phyloP scores from a whole-genome alignment of 192 early-diverging fungal genomes.

The Linnemannia zychae region DNA sequence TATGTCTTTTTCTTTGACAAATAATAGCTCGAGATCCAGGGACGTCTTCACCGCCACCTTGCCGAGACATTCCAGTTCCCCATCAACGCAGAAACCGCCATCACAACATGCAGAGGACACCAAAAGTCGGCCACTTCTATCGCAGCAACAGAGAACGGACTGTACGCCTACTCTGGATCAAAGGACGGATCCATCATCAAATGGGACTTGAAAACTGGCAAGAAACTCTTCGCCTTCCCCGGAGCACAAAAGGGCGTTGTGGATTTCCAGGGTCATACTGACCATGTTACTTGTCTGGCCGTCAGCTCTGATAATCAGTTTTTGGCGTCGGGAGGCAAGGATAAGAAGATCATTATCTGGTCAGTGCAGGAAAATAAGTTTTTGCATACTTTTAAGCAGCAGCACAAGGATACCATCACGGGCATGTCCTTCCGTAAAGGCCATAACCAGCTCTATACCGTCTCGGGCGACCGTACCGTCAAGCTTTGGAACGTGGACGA shows the following conservation, averaged over 20 bases:
- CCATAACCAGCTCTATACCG: conserved; percentile 85
- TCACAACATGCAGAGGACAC: conserved; percentile 72
- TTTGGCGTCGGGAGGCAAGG: conserved; percentile 88
- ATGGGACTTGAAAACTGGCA: conserved; percentile 83
- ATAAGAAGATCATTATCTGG: conserved; percentile 95
- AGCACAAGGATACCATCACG: conserved; percentile 93
- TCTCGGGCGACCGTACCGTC: conserved; percentile 91
- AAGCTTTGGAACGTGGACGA: conserved; percentile 98
- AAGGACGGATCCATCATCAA: conserved; percentile 96
- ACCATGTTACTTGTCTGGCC: conserved; percentile 80
- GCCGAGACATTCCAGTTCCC: conserved; percentile 56
- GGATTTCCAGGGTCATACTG: conserved; percentile 77
- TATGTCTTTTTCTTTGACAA: no score
- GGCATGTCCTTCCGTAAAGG: conserved; percentile 89
- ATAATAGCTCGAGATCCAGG: conserved; percentile 45
- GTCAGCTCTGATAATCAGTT: conserved; percentile 76
- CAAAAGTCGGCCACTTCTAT: conserved; percentile 87
- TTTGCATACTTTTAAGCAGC: conserved; percentile 78
- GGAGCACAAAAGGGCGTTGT: conserved; percentile 82
- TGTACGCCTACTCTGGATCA: conserved; percentile 84
- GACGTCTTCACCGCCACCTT: conserved; percentile 40
- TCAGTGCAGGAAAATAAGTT: conserved; percentile 81
- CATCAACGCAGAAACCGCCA: conserved; percentile 47
- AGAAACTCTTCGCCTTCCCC: conserved; percentile 73
- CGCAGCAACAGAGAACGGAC: conserved; percentile 74